Percentiles rank a stretch among this genome's conserved stretches.
phyloP scores from a whole-genome alignment of 768 basidiomycete species.

The Lactarius akahatsu region DNA sequence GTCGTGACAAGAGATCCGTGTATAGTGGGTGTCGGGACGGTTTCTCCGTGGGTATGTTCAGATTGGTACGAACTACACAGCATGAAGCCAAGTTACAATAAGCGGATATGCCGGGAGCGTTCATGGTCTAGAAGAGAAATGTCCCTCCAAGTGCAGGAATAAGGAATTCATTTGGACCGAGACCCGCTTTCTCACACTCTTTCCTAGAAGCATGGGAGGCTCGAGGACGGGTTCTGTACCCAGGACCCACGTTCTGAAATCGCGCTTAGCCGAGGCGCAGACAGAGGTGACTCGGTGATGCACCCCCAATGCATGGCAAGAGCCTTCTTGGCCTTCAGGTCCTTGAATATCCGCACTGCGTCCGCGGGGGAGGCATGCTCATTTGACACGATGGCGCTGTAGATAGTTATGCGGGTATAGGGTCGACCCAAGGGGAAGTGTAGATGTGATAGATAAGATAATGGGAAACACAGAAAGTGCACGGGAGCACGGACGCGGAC shows the following conservation, averaged over 20 bases:
- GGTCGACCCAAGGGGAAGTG: too few relatives aligned
- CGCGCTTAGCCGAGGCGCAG: conserved; percentile 1
- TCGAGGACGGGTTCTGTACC: conserved; percentile 56
- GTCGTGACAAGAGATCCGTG: too few relatives aligned
- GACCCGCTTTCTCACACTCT: conserved; percentile 51
- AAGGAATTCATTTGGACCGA: conserved; percentile 52
- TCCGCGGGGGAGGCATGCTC: too few relatives aligned
- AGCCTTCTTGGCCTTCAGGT: conserved; percentile 57
- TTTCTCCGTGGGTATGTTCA: too few relatives aligned
- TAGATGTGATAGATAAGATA: too few relatives aligned
- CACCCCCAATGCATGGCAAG: conserved; percentile 75
- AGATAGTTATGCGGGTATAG: too few relatives aligned
- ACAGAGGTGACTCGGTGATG: conserved; percentile 24
- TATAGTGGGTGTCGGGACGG: too few relatives aligned
- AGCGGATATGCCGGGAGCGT: background rate
- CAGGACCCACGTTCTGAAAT: conserved; percentile 50
- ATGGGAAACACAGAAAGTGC: too few relatives aligned
- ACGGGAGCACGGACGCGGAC: too few relatives aligned
- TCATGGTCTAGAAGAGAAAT: conserved; percentile 30
- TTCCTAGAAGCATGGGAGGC: conserved; percentile 55
- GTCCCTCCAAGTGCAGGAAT: conserved; percentile 65
- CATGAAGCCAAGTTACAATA: background rate
- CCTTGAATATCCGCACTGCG: conserved; percentile 64
- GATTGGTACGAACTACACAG: too few relatives aligned
- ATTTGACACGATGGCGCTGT: too few relatives aligned